Evolutionary conservation across 495 filamentous ascomycete genomes (phyloP).

Genomic region (Emericellopsis terricola): DNA sequence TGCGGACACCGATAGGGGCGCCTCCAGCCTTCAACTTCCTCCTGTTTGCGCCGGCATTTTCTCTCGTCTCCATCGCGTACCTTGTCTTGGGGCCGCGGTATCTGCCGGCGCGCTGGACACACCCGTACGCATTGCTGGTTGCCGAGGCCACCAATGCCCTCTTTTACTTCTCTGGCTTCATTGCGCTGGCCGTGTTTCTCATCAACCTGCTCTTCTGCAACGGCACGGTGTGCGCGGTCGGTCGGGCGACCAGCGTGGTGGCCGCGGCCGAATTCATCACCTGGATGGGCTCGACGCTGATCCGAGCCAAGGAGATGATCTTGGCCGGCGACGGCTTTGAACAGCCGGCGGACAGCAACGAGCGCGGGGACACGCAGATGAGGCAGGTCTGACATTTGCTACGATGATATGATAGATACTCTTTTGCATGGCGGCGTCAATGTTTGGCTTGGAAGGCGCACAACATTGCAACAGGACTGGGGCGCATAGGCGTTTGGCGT

Average conservation of each 20-base stretch:
- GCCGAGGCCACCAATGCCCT: constrained; percentile 50
- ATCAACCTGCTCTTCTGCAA: constrained; percentile 33
- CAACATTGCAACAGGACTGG: too few species aligned
- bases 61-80: constrained; percentile 43
- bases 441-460: too few species aligned
- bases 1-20: constrained; percentile 20
- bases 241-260: constrained; percentile 28
- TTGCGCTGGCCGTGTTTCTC: constrained; percentile 51
- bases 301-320: constrained; percentile 17
- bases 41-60: constrained; percentile 48
- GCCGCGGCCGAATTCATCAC: constrained; percentile 20
- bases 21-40: constrained; percentile 54
- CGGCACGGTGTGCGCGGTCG: constrained; percentile 28
- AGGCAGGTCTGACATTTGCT: too few species aligned
- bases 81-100: constrained; percentile 46
- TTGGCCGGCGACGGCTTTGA: too few species aligned
- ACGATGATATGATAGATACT: too few species aligned
- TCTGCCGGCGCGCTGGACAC: constrained; percentile 19
- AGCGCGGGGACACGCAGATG: too few species aligned
- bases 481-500: too few species aligned
- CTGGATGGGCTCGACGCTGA: constrained; percentile 21
- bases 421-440: too few species aligned
- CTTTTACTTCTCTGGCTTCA: constrained; percentile 70
- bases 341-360: too few species aligned
- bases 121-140: constrained; percentile 39